Evolutionary conservation across 306 rosid genomes (phyloP).

Genomic region (Lagenaria siceraria): DNA sequence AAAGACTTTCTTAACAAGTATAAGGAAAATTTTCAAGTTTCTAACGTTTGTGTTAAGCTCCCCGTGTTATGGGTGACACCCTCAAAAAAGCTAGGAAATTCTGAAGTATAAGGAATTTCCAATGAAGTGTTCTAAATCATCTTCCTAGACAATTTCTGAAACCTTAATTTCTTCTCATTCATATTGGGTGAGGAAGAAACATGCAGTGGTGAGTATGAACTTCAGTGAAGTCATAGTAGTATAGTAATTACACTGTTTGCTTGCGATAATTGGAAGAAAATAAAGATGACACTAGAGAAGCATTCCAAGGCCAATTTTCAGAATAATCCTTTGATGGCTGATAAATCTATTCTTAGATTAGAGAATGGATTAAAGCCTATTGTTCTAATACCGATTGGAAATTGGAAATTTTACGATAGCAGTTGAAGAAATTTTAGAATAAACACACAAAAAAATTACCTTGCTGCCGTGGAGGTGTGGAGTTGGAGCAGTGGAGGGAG

Average conservation of each 20-base stretch:
- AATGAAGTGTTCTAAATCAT: neutral
- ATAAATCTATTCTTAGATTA: too few species aligned
- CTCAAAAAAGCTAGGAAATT: neutral
- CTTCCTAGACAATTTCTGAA: neutral
- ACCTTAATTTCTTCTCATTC: neutral
- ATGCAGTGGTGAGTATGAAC: neutral
- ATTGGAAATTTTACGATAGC: too few species aligned
- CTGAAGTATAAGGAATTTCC: neutral
- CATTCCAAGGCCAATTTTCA: too few species aligned
- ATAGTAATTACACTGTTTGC: neutral
- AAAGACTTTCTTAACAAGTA: neutral
- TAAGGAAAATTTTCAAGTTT: neutral
- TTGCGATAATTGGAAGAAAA: neutral
- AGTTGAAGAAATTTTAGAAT: too few species aligned
- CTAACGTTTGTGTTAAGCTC: neutral
- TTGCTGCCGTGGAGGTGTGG: too few species aligned
- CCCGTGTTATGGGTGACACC: neutral
- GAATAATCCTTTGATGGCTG: too few species aligned
- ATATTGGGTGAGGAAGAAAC: neutral
- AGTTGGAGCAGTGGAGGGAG: too few species aligned
- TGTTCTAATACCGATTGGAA: too few species aligned
- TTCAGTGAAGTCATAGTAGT: neutral
- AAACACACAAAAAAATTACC: too few species aligned
- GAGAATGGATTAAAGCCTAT: too few species aligned
- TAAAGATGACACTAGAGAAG: neutral